Evolutionary conservation across 495 filamentous ascomycete species (phyloP), one percentile per base, ranked within the genome.

Genomic region (Chaetomium tenue): DNA sequence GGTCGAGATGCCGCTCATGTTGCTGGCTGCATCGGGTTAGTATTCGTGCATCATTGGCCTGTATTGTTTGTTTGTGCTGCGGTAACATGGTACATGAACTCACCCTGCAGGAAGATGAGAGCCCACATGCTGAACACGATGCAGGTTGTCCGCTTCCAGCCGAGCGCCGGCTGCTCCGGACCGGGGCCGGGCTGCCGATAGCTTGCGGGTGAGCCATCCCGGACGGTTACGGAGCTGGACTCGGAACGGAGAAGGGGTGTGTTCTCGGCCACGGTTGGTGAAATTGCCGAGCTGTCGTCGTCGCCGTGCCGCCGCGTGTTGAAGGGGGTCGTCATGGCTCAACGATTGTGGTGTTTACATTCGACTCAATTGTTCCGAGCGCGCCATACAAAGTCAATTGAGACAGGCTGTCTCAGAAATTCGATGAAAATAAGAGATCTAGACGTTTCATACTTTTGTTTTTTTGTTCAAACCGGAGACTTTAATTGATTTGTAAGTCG

Each of bases 1-100:
- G 28, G 89, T 92, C 6, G 87, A 74, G 64, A 93, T 85, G 67
- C 89, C 85, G 30, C 85, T 87, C 79, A 91, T 89, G 73, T 93
- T 92, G 66, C 82, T 83, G 5, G 87, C 86, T 88, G 58, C 37
- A 16, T 33, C 6, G 12, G 0, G 7, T 40, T 11, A 48, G 12
- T 12, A 6, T 30, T 6, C 3, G 2, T 18, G 18, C 40, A 37
- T 9, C 40, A 6, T 11, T 20, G 46, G n/a, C 1, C n/a, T 47
- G 15, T 20, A 18, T 47, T 18, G 16, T n/a, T 47, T 18, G 16
- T n/a, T 18, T 47, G 44, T 47, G n/a, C n/a, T 11, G 20, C 18
- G 22, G 57, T 28, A 18, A 9, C 11, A 28, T 22, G 52, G 23
- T 1, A n/a, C n/a, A n/a, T n/a, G 11, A 1, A 28, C 72, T 11